Conservation (phyloP, 345 rosid species). For the Streptanthus diversifolius region DNA sequence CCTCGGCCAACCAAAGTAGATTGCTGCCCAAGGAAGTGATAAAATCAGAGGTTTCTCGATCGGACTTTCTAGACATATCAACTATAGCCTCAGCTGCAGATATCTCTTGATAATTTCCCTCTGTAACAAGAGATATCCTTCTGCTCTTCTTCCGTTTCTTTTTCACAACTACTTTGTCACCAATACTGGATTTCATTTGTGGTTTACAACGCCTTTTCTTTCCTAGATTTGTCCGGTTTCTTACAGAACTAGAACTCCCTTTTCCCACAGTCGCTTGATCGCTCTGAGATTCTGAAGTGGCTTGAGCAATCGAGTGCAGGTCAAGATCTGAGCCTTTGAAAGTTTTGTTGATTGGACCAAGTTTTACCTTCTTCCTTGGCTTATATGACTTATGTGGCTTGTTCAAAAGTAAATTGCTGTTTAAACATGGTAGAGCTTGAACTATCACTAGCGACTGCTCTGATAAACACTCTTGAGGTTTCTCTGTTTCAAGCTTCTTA, state of each 20-base stretch:
- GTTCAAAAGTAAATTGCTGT: neutral
- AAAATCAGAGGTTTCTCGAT: conserved; percentile 15
- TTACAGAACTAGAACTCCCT: conserved; percentile 12
- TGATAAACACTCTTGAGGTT: conserved; percentile 14
- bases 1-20: conserved; percentile 51
- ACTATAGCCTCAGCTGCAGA: conserved; percentile 51
- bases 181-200: neutral
- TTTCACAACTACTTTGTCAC: neutral
- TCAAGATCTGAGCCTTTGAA: conserved; percentile 11
- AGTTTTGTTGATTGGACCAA: conserved; percentile 8
- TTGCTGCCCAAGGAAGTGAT: conserved; percentile 5
- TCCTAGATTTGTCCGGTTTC: neutral
- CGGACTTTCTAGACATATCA: conserved; percentile 39
- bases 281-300: conserved; percentile 14
- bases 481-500: conserved; percentile 1
- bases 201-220: conserved; percentile 4
- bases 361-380: conserved; percentile 22
- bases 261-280: neutral
- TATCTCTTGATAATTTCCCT: conserved; percentile 40
- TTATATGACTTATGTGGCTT: conserved; percentile 6
- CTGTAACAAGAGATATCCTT: conserved; percentile 43
- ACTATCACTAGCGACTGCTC: neutral
- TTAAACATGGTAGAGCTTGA: conserved; percentile 26
- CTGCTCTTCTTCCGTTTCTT: conserved; percentile 36
- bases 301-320: conserved; percentile 14